Conservation (phyloP, 306 rosid species). For the Glycine soja region DNA sequence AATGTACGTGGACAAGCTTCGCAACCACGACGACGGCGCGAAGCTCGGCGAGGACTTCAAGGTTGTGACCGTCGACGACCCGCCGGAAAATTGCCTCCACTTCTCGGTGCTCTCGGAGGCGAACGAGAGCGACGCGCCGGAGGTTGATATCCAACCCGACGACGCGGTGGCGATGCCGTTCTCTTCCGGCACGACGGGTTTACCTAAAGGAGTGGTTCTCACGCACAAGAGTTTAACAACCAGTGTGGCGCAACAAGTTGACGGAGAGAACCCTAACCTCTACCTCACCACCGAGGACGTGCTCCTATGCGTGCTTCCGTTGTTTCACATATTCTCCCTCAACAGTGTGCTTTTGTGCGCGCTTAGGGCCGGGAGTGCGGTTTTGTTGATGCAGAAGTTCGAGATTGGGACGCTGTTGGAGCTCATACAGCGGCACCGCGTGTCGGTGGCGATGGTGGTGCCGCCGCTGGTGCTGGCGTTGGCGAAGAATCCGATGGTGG, state of each 20-base stretch:
- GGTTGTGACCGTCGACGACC: constrained; percentile 63
- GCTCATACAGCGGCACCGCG: constrained; percentile 60
- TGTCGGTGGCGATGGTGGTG: constrained; percentile 83
- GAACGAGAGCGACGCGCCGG: constrained; percentile 52
- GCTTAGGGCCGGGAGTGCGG: constrained; percentile 71
- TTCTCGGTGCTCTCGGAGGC: constrained; percentile 71
- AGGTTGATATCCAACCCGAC: constrained; percentile 48
- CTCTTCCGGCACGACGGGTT: constrained; percentile 92
- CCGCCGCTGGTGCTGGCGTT: constrained; percentile 86
- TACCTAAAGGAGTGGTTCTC: constrained; percentile 81
- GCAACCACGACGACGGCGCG: not conserved
- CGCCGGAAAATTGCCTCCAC: constrained; percentile 72
- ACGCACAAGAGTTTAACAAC: constrained; percentile 78
- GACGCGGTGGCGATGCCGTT: constrained; percentile 81
- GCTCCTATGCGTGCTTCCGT: constrained; percentile 78
- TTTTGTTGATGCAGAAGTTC: constrained; percentile 77
- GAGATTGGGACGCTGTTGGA: constrained; percentile 72
- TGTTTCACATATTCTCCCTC: constrained; percentile 83
- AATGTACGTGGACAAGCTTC: constrained; percentile 68
- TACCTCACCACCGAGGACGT: constrained; percentile 65
- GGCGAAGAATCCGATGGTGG: constrained; percentile 77
- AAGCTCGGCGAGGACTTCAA: constrained; percentile 57
- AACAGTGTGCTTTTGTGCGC: constrained; percentile 71
- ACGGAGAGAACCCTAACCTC: constrained; percentile 85
- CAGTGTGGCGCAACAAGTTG: constrained; percentile 91